These are phyloP conservation scores for Dothideomycetes sp. DNA, from an alignment of 2,329 filamentous ascomycete species.

Conservation along the genomic window DNA sequence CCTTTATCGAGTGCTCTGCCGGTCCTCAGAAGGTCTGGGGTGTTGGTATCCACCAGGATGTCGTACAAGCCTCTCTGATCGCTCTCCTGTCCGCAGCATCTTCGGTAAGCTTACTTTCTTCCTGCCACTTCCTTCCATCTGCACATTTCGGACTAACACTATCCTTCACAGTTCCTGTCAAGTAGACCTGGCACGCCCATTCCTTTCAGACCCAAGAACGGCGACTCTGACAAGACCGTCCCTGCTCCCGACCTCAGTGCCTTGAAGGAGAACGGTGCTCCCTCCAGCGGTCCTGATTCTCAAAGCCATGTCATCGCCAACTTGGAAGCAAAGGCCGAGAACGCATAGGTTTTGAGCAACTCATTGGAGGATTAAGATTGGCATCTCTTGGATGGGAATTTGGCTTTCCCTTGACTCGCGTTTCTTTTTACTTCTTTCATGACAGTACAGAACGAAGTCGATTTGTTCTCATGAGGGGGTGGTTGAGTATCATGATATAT, in stretches of 20 bases:
- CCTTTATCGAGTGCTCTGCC: slow-evolving; percentile 82
- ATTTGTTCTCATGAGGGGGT: too few relatives aligned
- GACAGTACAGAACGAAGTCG: too few relatives aligned
- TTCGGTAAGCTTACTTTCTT: slow-evolving; percentile 53
- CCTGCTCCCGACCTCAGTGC: slow-evolving; percentile 18
- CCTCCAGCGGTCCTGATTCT: slow-evolving; percentile 23
- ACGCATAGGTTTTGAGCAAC: neutral
- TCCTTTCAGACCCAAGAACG: slow-evolving; percentile 45
- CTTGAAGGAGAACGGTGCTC: slow-evolving; percentile 24
- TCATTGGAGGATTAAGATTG: neutral
- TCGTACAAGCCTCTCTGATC: slow-evolving; percentile 80
- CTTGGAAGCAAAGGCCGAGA: slow-evolving; percentile 21
- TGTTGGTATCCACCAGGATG: slow-evolving; percentile 84
- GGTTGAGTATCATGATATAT: too few relatives aligned
- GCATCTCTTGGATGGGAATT: neutral
- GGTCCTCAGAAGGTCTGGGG: slow-evolving; percentile 71
- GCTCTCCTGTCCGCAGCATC: slow-evolving; percentile 77
- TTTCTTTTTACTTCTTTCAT: neutral
- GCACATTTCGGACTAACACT: too few relatives aligned
- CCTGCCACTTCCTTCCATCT: neutral
- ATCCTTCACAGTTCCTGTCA: slow-evolving; percentile 54
- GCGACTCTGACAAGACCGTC: slow-evolving; percentile 26
- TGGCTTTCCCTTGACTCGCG: neutral
- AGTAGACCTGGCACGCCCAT: slow-evolving; percentile 62
- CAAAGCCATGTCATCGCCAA: slow-evolving; percentile 23